Conservation (phyloP, 2,329 filamentous ascomycete species). For the Colletotrichum aenigma region DNA sequence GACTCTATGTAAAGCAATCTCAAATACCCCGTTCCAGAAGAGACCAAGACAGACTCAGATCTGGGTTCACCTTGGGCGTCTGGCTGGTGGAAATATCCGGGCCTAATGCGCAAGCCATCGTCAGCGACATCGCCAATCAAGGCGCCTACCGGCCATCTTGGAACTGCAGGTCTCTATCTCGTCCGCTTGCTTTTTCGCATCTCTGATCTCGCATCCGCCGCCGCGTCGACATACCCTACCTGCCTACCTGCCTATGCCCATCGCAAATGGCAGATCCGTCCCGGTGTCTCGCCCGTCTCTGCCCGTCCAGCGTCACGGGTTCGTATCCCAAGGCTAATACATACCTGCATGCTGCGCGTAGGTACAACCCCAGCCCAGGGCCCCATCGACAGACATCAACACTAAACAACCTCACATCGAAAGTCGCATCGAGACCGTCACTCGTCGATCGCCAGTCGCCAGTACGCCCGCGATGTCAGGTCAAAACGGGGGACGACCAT, state of each 20-base stretch:
- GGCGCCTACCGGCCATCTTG: background rate
- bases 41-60: background rate
- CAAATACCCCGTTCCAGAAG: background rate
- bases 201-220: background rate
- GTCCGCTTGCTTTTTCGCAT: background rate
- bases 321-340: background rate
- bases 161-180: background rate
- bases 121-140: background rate
- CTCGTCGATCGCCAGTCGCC: constrained; percentile 1
- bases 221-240: background rate
- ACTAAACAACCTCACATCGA: background rate
- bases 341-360: background rate
- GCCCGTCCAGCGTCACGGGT: background rate
- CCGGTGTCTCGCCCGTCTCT: background rate
- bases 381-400: background rate
- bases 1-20: background rate
- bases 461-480: background rate
- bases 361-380: background rate
- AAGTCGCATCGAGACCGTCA: background rate
- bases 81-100: background rate
- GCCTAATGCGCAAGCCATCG: background rate
- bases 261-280: background rate
- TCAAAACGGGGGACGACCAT: background rate
- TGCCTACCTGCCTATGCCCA: background rate
- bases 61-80: background rate